Evolutionary conservation across 1,284 basidiomycete genomes (phyloP), one percentile per base, ranked within the genome.

Genomic region (Rhodotorula glutinis): DNA sequence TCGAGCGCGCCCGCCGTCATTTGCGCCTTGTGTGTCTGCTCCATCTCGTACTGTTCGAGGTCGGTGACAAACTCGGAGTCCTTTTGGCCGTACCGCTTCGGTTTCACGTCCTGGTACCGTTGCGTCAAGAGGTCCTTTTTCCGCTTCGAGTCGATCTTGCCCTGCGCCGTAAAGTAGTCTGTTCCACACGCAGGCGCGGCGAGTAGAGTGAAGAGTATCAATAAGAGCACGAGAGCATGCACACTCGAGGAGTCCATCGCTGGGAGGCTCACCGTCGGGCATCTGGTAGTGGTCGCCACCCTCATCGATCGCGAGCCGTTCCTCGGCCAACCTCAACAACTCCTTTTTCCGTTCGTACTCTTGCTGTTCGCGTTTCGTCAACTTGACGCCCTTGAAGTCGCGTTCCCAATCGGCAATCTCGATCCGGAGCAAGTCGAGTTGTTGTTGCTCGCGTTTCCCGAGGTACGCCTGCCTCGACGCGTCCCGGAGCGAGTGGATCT

Each of bases 161-260:
- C 96, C 78, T 97, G 92, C 76, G 97, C 95, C 0, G 95, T 98
- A 75, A 98, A 85, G 77, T 99, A 98, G 80, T 98, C 95, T 75
- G 77, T 38, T n/a, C 7, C 33, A 38, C 33, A 11, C 33, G 33
- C 33, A 11, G 33, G 33, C 33, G 33, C 33, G 11, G 11, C 33
- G 33, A 5, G 33, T n/a, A n/a, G n/a, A n/a, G n/a, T n/a, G n/a
- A n/a, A n/a, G n/a, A n/a, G n/a, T n/a, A n/a, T n/a, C n/a, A n/a
- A n/a, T n/a, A n/a, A n/a, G n/a, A n/a, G n/a, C n/a, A n/a, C n/a
- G n/a, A n/a, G n/a, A n/a, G n/a, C n/a, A n/a, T n/a, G n/a, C n/a
- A n/a, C n/a, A n/a, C n/a, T n/a, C n/a, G 44, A 25, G 8, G 55
- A 46, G 25, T 4, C 38, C 8, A 54, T n/a, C n/a, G n/a, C n/a